phyloP scores from a whole-genome alignment of 208 protist species.

The Phytomonas francai region DNA sequence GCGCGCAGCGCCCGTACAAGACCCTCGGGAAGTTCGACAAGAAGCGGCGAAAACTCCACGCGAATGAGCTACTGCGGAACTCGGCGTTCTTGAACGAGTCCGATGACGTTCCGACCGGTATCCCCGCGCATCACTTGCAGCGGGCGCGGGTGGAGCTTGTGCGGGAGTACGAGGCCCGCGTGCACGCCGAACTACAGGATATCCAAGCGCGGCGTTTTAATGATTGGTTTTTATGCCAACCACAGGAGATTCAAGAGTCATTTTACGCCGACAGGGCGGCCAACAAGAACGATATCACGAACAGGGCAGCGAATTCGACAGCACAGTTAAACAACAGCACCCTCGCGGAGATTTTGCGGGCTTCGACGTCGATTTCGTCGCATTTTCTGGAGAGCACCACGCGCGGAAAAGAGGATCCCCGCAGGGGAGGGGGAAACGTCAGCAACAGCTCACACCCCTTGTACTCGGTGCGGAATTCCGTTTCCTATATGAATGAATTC shows the following conservation, averaged over 20 bases:
- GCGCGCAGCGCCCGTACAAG: no score
- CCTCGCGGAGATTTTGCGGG: neutral
- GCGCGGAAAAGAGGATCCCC: no score
- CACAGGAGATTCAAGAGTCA: neutral
- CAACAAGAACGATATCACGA: neutral
- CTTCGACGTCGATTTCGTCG: no score
- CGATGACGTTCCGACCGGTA: slow-evolving; percentile 29
- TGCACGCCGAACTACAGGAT: slow-evolving; percentile 19
- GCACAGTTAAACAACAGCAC: neutral
- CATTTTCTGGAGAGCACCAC: no score
- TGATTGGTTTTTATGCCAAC: slow-evolving; percentile 7
- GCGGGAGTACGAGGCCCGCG: slow-evolving; percentile 19
- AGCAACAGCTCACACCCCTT: no score
- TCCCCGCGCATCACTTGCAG: slow-evolving; percentile 28
- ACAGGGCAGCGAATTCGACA: neutral
- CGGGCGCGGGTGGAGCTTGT: slow-evolving; percentile 28
- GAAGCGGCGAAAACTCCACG: slow-evolving; percentile 15
- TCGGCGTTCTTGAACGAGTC: slow-evolving; percentile 30
- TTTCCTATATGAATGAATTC: no score
- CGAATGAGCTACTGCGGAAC: slow-evolving; percentile 18
- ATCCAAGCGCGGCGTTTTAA: slow-evolving; percentile 24
- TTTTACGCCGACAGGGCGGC: neutral
- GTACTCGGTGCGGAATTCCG: no score
- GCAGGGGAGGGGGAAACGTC: no score
- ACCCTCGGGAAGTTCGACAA: neutral